A percentile compares a stretch with the other conserved stretches of the same genome.
phyloP scores from a whole-genome alignment of 2,329 filamentous ascomycete genomes.

The Botrytis elliptica region DNA sequence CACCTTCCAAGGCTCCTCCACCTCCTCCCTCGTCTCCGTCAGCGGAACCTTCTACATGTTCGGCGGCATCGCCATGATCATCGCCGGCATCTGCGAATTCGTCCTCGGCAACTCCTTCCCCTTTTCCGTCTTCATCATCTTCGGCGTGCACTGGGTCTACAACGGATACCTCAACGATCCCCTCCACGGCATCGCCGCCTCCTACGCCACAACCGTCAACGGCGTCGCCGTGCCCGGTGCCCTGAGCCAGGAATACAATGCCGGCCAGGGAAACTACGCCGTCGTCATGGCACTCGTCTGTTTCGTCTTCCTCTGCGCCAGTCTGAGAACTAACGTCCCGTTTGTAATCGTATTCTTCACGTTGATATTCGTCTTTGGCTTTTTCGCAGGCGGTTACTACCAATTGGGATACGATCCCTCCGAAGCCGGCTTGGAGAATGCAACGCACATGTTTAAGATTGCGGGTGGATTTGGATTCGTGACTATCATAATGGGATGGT shows the following conservation, averaged over 20 bases:
- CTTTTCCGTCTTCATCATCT: constrained; percentile 24
- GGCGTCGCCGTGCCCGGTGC: not conserved
- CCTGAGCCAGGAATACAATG: constrained; percentile 21
- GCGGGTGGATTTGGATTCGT: constrained; percentile 26
- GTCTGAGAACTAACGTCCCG: constrained; percentile 24
- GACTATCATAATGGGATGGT: constrained; percentile 25
- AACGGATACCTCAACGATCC: constrained; percentile 49
- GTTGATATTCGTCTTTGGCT: constrained; percentile 23
- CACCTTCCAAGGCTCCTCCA: constrained; percentile 22
- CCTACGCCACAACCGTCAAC: constrained; percentile 45
- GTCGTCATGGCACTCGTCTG: constrained; percentile 22
- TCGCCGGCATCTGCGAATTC: constrained; percentile 26
- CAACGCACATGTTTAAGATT: constrained; percentile 24
- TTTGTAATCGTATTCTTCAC: constrained; percentile 25
- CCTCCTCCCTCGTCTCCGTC: constrained; percentile 17
- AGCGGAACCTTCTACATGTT: constrained; percentile 22
- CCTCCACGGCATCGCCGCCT: constrained; percentile 66
- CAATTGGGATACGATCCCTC: constrained; percentile 22
- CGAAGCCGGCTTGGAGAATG: constrained; percentile 18
- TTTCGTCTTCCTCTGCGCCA: constrained; percentile 22
- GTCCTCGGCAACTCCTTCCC: constrained; percentile 27
- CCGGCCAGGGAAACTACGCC: constrained; percentile 25
- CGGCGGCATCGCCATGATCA: constrained; percentile 25
- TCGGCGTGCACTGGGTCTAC: constrained; percentile 23
- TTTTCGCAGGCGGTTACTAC: constrained; percentile 19